A percentile compares a stretch with the other conserved stretches of the same genome.
Evolutionary conservation across 192 early-diverging fungal genomes (phyloP).

Genomic region (Pilobolus umbonatus): DNA sequence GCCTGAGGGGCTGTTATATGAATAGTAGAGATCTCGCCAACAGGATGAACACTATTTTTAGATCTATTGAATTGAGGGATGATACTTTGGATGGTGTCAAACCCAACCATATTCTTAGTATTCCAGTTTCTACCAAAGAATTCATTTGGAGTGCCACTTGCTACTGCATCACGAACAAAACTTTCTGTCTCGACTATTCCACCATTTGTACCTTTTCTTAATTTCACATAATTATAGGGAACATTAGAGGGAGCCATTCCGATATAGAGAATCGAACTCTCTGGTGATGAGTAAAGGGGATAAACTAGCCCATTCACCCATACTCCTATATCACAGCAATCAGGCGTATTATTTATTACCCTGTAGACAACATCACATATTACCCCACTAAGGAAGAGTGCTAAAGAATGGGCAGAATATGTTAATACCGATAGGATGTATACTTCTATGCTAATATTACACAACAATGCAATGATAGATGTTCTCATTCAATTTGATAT

Average conservation of each 20-base stretch:
- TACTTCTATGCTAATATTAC: too few relatives aligned
- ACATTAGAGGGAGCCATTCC: constrained; percentile 14
- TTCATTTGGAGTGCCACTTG: constrained; percentile 3
- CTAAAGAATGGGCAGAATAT: too few relatives aligned
- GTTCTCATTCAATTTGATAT: too few relatives aligned
- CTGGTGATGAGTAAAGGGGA: not conserved
- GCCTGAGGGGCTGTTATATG: constrained; percentile 8
- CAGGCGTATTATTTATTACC: not conserved
- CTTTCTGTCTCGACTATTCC: constrained; percentile 1
- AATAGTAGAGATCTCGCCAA: constrained; percentile 16
- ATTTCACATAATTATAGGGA: constrained; percentile 12
- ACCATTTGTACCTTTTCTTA: not conserved
- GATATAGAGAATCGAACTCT: constrained; percentile 2
- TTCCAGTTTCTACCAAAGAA: constrained; percentile 24
- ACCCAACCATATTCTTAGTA: not conserved
- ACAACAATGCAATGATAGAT: too few relatives aligned
- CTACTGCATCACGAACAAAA: constrained; percentile 10
- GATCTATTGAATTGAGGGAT: not conserved
- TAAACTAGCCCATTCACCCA: not conserved
- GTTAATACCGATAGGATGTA: too few relatives aligned
- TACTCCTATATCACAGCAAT: not conserved
- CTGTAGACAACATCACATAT: not conserved
- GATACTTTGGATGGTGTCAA: not conserved
- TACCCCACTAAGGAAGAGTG: too few relatives aligned
- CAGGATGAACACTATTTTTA: constrained; percentile 4